These are phyloP conservation scores for Tilletia indica DNA, from an alignment of 1,284 basidiomycete species.

Conservation along the genomic window DNA sequence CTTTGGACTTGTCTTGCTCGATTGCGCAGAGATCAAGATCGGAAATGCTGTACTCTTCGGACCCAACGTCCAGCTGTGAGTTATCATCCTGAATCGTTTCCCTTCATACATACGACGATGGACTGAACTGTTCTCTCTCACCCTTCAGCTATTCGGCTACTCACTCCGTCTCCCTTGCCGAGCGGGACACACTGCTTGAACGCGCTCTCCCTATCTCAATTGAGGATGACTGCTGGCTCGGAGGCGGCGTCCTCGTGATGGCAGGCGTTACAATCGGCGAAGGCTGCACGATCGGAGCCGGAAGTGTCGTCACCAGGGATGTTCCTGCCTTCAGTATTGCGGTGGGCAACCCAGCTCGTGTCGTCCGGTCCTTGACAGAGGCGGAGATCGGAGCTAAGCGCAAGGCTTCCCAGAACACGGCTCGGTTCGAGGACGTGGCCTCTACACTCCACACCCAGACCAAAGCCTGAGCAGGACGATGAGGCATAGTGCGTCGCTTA, in stretches of 20 bases:
- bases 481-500: too few species aligned
- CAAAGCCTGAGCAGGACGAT: too few species aligned
- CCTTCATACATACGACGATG: neutral
- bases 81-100: neutral
- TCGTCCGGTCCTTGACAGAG: slow-evolving; percentile 55
- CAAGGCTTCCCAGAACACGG: neutral
- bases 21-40: slow-evolving; percentile 46
- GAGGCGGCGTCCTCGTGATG: slow-evolving; percentile 58
- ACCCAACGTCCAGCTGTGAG: slow-evolving; percentile 43
- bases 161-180: slow-evolving; percentile 58
- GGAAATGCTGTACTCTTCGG: slow-evolving; percentile 57
- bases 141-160: slow-evolving; percentile 55
- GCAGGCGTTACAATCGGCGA: slow-evolving; percentile 60
- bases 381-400: slow-evolving; percentile 31
- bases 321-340: slow-evolving; percentile 58
- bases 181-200: slow-evolving; percentile 38
- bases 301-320: slow-evolving; percentile 59
- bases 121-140: neutral
- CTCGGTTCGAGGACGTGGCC: too few species aligned
- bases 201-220: slow-evolving; percentile 53
- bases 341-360: slow-evolving; percentile 59
- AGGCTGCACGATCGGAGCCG: slow-evolving; percentile 60
- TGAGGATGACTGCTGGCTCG: slow-evolving; percentile 59
- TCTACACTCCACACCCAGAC: too few species aligned
- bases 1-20: slow-evolving; percentile 3